Percentiles rank a stretch among this genome's conserved stretches.
phyloP scores from a whole-genome alignment of 805 yeast species.

The Debaryomyces tyrocola region DNA sequence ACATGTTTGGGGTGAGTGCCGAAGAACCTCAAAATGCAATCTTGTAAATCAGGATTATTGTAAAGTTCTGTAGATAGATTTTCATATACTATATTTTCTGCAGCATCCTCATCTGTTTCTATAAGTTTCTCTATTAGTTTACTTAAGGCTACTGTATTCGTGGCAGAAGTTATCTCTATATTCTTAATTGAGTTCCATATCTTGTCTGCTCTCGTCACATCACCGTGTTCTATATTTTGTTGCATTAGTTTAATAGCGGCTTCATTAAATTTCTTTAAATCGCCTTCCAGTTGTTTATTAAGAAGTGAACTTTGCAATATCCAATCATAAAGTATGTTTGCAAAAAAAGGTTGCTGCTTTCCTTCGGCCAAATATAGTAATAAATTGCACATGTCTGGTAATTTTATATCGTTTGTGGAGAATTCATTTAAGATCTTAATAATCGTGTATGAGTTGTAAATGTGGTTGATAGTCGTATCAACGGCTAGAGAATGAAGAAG shows the following conservation, averaged over 20 bases:
- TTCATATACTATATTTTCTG: neutral
- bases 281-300: neutral
- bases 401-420: neutral
- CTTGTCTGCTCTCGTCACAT: constrained; percentile 11
- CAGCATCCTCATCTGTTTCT: neutral
- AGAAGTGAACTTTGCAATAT: neutral
- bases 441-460: constrained; percentile 11
- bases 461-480: constrained; percentile 6
- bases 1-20: constrained; percentile 9
- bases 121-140: neutral
- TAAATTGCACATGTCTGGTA: neutral
- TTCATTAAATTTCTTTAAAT: neutral
- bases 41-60: constrained; percentile 1
- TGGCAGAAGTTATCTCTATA: neutral
- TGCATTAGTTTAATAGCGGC: constrained; percentile 6
- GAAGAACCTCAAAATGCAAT: constrained; percentile 6
- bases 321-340: constrained; percentile 15
- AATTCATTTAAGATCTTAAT: constrained; percentile 8
- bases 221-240: constrained; percentile 13
- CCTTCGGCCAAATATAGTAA: constrained; percentile 3
- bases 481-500: constrained; percentile 12
- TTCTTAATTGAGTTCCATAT: constrained; percentile 15
- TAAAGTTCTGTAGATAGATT: neutral
- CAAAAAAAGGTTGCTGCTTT: constrained; percentile 14
- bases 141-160: neutral